Base-by-base conservation (phyloP, 2,329 filamentous ascomycete species). In the Sodiomyces alkalinus region DNA sequence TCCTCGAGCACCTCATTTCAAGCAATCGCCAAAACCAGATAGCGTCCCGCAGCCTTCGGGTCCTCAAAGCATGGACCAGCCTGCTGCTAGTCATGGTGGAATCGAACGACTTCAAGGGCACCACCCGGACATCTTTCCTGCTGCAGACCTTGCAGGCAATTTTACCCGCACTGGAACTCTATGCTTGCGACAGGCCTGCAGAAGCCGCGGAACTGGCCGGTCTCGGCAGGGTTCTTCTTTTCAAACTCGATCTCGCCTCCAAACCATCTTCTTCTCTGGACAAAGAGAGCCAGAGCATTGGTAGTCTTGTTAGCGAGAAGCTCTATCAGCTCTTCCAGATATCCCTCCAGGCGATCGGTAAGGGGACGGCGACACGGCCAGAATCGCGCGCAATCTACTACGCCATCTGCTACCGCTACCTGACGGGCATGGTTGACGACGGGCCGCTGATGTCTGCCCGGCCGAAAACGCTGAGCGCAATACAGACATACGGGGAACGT, bases 291-390 rank as follows among this genome's bases (percentile, higher is more conserved):
- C 48, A 51, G 27, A 56, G 57, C 4, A 59, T 68, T 31, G 68
- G 77, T 19, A 82, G 83, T 47, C 64, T 87, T 16, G 74, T 90
- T 19, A 80, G 83, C 46, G 87, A 96, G 48, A 82, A 90, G 44
- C 64, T 96, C 1, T 86, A 85, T 46, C 80, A 93, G 45, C 68
- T 96, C 4, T 94, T 98, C 62, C 80, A 92, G 37, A 71, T 83
- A 21, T 86, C 81, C 36, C 62, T 94, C 10, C 69, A 76, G 41
- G 82, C 83, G 5, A 78, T 92, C 30, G 72, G 76, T 38, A 74
- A 79, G 35, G 74, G 77, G 4, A 75, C 70, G 29, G 60, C 80
- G 11, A n/a, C n/a, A n/a, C n/a, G n/a, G n/a, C n/a, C n/a, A n/a
- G 64, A 74, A 30, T 58, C 98, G 21, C 75, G 90, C 28, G 74